Percentiles rank a stretch among this genome's conserved stretches.
These are phyloP conservation scores for Dicorynia guianensis DNA, from an alignment of 306 rosid genomes.

Conservation along the genomic window DNA sequence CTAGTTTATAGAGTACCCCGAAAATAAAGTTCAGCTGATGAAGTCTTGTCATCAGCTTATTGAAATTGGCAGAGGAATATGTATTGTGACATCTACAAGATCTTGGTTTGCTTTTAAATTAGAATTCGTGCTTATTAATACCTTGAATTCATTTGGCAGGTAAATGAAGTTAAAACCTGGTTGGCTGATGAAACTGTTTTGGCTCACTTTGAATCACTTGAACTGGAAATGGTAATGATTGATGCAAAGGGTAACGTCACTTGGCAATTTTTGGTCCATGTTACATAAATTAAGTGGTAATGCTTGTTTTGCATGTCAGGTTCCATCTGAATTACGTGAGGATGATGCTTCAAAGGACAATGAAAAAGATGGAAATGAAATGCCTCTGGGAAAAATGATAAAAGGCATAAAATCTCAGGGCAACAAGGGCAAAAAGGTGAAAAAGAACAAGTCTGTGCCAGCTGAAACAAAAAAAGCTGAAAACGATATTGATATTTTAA, in stretches of 20 bases:
- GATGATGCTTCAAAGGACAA: constrained; percentile 62
- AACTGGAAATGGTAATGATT: constrained; percentile 70
- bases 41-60: background rate
- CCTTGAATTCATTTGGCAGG: constrained; percentile 56
- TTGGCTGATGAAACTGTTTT: constrained; percentile 75
- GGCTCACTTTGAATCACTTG: constrained; percentile 82
- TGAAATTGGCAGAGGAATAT: background rate
- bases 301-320: constrained; percentile 53
- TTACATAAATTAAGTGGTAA: constrained; percentile 38
- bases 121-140: constrained; percentile 31
- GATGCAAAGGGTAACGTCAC: constrained; percentile 28
- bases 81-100: constrained; percentile 27
- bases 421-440: constrained; percentile 67
- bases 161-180: constrained; percentile 72
- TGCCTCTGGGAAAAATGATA: constrained; percentile 84
- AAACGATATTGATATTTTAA: constrained; percentile 78
- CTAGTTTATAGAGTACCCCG: background rate
- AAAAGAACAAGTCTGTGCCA: constrained; percentile 56
- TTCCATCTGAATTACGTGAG: constrained; percentile 55
- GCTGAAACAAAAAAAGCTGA: constrained; percentile 61
- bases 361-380: constrained; percentile 74
- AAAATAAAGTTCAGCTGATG: background rate
- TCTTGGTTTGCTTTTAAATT: constrained; percentile 7
- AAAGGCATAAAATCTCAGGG: constrained; percentile 72
- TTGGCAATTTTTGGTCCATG: constrained; percentile 25